Percentiles rank a stretch among this genome's conserved stretches.
Evolutionary conservation across 2,329 filamentous ascomycete species (phyloP).

Genomic region (Arthrobotrys iridis): DNA sequence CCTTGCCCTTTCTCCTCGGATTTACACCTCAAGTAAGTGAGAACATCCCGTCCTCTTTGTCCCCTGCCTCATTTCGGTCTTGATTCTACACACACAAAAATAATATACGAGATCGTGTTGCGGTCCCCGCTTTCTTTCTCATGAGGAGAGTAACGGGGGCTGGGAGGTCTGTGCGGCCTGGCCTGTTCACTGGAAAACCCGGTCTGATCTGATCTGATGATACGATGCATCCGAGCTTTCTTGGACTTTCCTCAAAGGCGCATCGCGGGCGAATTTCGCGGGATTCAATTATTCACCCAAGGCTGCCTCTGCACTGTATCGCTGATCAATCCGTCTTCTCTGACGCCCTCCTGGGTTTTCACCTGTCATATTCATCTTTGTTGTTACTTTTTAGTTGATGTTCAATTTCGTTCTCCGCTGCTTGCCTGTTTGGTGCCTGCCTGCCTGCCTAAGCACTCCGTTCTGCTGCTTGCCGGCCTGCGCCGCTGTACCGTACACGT

Average conservation of each 20-base stretch:
- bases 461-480: too few species aligned
- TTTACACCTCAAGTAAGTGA: background rate
- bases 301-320: slow-evolving; percentile 34
- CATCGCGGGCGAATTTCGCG: background rate
- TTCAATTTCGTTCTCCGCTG: background rate
- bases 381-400: background rate
- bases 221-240: slow-evolving; percentile 13
- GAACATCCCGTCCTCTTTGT: background rate
- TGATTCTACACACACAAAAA: background rate
- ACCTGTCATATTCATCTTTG: background rate
- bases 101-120: slow-evolving; percentile 1
- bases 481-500: too few species aligned
- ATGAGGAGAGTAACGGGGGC: slow-evolving; percentile 5
- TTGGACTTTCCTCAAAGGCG: slow-evolving; percentile 49
- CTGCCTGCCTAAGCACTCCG: too few species aligned
- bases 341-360: background rate
- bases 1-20: too few species aligned
- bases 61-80: slow-evolving; percentile 10
- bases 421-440: slow-evolving; percentile 4
- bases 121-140: background rate
- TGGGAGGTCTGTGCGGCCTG: slow-evolving; percentile 31
- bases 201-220: background rate
- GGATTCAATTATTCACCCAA: slow-evolving; percentile 12
- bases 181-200: background rate
- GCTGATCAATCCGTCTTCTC: slow-evolving; percentile 1